Evolutionary conservation across 352 stramenopile species (phyloP).

Genomic region (Globisporangium canariense): DNA sequence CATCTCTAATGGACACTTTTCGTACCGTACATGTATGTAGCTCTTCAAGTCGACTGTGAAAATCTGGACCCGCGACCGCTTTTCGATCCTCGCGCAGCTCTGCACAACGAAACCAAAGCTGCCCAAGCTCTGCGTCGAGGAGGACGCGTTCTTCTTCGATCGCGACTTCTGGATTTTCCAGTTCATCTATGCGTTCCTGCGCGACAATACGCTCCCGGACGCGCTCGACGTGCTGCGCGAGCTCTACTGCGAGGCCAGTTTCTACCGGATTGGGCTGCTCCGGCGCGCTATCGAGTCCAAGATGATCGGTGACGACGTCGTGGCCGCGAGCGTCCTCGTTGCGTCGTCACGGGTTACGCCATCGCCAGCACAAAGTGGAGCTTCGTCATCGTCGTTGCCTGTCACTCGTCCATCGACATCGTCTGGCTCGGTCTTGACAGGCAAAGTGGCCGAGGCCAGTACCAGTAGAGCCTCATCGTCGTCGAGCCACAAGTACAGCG

Average conservation of each 20-base stretch:
- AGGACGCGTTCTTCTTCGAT: slow-evolving; percentile 72
- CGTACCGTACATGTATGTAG: slow-evolving; percentile 18
- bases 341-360: not conserved
- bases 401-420: slow-evolving; percentile 7
- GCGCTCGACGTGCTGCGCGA: slow-evolving; percentile 59
- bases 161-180: slow-evolving; percentile 73
- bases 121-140: slow-evolving; percentile 36
- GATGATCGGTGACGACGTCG: slow-evolving; percentile 59
- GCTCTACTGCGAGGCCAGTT: slow-evolving; percentile 74
- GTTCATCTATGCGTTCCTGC: slow-evolving; percentile 65
- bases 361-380: not conserved
- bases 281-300: slow-evolving; percentile 74
- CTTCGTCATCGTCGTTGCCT: slow-evolving; percentile 6
- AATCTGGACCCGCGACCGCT: slow-evolving; percentile 71
- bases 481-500: slow-evolving; percentile 40
- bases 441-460: not conserved
- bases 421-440: slow-evolving; percentile 1
- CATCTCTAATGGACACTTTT: not conserved
- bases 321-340: slow-evolving; percentile 27
- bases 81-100: slow-evolving; percentile 79
- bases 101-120: slow-evolving; percentile 67
- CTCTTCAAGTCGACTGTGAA: slow-evolving; percentile 72
- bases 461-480: not conserved
- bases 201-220: slow-evolving; percentile 58
- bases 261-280: slow-evolving; percentile 70